Conservation (phyloP, 148 eudicot species). For the Heliosperma pusillum region DNA sequence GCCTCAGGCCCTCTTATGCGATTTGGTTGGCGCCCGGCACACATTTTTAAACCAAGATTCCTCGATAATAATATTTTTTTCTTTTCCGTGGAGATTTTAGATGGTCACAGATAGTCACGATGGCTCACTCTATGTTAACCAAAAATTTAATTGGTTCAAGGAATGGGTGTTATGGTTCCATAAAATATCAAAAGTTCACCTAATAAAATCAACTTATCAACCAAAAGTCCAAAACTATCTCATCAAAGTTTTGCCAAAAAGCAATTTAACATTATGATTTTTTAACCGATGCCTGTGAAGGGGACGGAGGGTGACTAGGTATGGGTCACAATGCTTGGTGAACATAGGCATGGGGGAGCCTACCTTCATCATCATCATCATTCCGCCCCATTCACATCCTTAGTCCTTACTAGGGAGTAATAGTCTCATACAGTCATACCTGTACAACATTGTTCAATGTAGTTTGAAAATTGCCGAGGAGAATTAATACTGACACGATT, state of each 20-base stretch:
- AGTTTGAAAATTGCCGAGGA: not conserved
- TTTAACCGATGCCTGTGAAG: not conserved
- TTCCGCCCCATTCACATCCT: not conserved
- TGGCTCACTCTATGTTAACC: too few relatives aligned
- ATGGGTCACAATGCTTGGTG: not conserved
- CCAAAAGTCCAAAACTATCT: not conserved
- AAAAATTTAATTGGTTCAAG: not conserved
- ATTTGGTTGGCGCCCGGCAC: too few relatives aligned
- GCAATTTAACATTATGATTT: not conserved
- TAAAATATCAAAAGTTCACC: not conserved
- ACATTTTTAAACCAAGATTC: too few relatives aligned
- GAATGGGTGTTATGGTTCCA: not conserved
- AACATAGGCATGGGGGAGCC: not conserved
- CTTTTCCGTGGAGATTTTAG: too few relatives aligned
- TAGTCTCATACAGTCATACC: not conserved
- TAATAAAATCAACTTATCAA: not conserved
- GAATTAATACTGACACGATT: not conserved
- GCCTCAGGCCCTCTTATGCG: too few relatives aligned
- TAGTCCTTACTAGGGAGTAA: not conserved
- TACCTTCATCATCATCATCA: not conserved
- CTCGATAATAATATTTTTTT: too few relatives aligned
- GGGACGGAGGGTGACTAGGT: not conserved
- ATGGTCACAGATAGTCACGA: not conserved
- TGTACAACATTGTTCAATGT: not conserved
- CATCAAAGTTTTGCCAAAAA: not conserved